A percentile compares a stretch with the other conserved stretches of the same genome.
These are phyloP conservation scores for Hypoxylon intermedium DNA, from an alignment of 495 filamentous ascomycete species.

Conservation along the genomic window DNA sequence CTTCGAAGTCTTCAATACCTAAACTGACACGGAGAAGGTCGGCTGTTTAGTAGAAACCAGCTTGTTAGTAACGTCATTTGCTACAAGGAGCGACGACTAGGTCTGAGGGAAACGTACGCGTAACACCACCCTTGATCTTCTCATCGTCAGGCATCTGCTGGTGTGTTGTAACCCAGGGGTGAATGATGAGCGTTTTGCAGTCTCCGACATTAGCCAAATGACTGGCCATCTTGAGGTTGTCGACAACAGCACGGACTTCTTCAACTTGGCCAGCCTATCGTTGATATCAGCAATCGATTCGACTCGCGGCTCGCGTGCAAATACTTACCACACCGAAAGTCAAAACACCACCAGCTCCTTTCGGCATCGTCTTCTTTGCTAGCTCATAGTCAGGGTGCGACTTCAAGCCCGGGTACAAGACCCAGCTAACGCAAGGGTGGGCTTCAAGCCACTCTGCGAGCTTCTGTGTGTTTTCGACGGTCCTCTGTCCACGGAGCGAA, in stretches of 20 bases:
- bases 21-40: slow-evolving; percentile 49
- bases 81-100: background rate
- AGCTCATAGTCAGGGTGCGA: slow-evolving; percentile 50
- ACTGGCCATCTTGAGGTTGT: slow-evolving; percentile 51
- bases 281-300: slow-evolving; percentile 37
- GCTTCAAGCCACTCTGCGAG: slow-evolving; percentile 51
- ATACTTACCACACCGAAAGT: slow-evolving; percentile 50
- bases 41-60: slow-evolving; percentile 20
- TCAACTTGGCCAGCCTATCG: slow-evolving; percentile 46
- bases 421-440: slow-evolving; percentile 49
- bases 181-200: slow-evolving; percentile 53
- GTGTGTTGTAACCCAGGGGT: slow-evolving; percentile 53
- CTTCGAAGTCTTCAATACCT: slow-evolving; percentile 52
- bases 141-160: slow-evolving; percentile 53
- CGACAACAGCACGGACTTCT: slow-evolving; percentile 50
- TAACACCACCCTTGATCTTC: slow-evolving; percentile 53
- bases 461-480: slow-evolving; percentile 47
- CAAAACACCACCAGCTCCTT: slow-evolving; percentile 48
- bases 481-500: slow-evolving; percentile 46
- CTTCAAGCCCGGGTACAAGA: slow-evolving; percentile 49
- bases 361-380: slow-evolving; percentile 45
- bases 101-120: slow-evolving; percentile 39
- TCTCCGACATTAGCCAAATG: slow-evolving; percentile 54
- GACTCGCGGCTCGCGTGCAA: slow-evolving; percentile 57
- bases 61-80: slow-evolving; percentile 5